Percentiles rank a stretch among this genome's conserved stretches.
These are phyloP conservation scores for Periconia sp. DNA, from an alignment of 2,329 filamentous ascomycete species.

Conservation along the genomic window DNA sequence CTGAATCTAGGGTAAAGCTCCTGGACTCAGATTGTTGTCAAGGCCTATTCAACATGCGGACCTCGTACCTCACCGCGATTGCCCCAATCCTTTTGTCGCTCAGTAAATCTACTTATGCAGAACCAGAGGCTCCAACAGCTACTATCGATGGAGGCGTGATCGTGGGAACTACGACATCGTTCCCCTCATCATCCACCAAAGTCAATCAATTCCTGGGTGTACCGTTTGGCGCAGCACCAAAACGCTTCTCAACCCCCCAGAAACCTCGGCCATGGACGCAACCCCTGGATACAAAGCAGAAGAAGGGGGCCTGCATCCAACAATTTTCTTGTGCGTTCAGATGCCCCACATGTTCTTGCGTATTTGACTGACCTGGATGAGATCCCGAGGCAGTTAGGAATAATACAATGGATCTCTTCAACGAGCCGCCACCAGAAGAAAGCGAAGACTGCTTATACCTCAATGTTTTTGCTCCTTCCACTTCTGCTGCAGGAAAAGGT, in stretches of 20 bases:
- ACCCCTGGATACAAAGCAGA: constrained; percentile 21
- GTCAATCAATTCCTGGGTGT: constrained; percentile 41
- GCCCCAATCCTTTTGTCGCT: neutral
- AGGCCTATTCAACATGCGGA: too few species aligned
- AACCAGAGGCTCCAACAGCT: constrained; percentile 24
- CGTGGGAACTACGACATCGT: constrained; percentile 32
- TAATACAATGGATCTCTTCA: constrained; percentile 25
- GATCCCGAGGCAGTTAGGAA: constrained; percentile 23
- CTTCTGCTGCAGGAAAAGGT: constrained; percentile 17
- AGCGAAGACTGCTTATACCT: constrained; percentile 50
- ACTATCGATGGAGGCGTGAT: constrained; percentile 30
- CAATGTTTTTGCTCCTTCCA: constrained; percentile 44
- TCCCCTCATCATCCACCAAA: constrained; percentile 20
- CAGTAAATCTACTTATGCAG: neutral
- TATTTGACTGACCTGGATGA: constrained; percentile 1
- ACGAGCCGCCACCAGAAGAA: constrained; percentile 29
- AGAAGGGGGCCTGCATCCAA: constrained; percentile 31
- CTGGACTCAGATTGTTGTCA: too few species aligned
- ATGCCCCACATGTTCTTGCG: neutral
- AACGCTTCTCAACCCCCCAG: constrained; percentile 29
- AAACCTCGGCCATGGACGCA: constrained; percentile 16
- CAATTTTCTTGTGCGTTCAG: constrained; percentile 27
- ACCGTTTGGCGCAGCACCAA: constrained; percentile 36
- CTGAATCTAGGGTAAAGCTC: too few species aligned
- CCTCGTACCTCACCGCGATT: neutral